Conservation (phyloP, 306 rosid species). For the Quercus rubra region DNA sequence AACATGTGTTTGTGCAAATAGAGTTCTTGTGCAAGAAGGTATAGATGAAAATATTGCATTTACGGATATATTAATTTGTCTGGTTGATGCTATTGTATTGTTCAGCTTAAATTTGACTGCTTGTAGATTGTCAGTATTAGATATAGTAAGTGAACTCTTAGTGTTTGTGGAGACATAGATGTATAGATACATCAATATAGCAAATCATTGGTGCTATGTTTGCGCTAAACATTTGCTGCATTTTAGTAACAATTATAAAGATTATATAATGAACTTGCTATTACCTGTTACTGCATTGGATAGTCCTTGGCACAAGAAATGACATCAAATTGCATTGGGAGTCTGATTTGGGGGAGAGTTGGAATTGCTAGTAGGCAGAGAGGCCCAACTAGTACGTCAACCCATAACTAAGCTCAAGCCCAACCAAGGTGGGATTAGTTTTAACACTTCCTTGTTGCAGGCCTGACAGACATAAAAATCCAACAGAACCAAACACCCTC, state of each 20-base stretch:
- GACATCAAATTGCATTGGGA: background rate
- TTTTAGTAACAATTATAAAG: background rate
- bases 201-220: background rate
- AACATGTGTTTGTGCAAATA: constrained; percentile 95
- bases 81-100: constrained; percentile 19
- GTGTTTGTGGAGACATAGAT: background rate
- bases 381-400: background rate
- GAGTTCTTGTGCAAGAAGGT: constrained; percentile 98
- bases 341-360: background rate
- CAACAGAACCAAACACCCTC: background rate
- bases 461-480: background rate
- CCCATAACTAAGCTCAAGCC: background rate
- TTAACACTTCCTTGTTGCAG: background rate
- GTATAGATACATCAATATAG: background rate
- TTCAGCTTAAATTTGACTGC: constrained; percentile 10
- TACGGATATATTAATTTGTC: constrained; percentile 16
- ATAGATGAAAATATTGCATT: constrained; percentile 20
- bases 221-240: background rate
- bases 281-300: background rate
- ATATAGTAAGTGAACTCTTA: background rate
- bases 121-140: background rate
- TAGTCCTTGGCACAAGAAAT: background rate
- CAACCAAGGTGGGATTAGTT: background rate
- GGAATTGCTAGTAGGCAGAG: background rate
- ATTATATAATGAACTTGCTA: constrained; percentile 7